phyloP scores from a whole-genome alignment of 257 asterid genomes.

The Buddleja alternifolia region DNA sequence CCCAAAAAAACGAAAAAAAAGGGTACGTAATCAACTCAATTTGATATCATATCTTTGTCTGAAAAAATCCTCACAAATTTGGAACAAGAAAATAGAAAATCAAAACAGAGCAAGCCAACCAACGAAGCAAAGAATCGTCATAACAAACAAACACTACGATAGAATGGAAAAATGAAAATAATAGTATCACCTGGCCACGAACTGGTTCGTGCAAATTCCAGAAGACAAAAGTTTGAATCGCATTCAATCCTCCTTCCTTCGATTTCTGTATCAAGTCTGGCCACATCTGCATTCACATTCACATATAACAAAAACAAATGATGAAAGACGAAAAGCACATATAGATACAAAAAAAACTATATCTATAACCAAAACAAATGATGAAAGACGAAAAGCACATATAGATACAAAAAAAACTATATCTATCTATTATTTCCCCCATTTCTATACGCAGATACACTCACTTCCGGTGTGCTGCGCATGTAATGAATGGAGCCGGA shows the following conservation, averaged over 20 bases:
- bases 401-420: constrained; percentile 5
- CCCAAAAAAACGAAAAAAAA: background rate
- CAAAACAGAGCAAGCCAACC: constrained; percentile 1
- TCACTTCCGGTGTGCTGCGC: constrained; percentile 58
- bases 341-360: constrained; percentile 5
- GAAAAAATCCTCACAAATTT: background rate
- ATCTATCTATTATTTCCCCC: background rate
- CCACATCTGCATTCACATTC: constrained; percentile 58
- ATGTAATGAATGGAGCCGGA: constrained; percentile 62
- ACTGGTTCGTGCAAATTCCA: constrained; percentile 89
- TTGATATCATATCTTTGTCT: too few relatives aligned
- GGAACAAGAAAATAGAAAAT: background rate
- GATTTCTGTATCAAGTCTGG: constrained; percentile 79
- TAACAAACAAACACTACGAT: too few relatives aligned
- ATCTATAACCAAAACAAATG: background rate
- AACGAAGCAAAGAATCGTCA: constrained; percentile 32
- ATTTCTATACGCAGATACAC: background rate
- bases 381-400: background rate
- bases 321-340: background rate
- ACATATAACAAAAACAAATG: background rate
- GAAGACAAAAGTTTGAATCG: constrained; percentile 78
- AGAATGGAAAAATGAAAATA: background rate
- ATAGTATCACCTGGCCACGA: constrained; percentile 50
- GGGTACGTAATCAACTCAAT: too few relatives aligned
- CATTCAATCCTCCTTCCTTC: constrained; percentile 86